Evolutionary conservation across 2,329 filamentous ascomycete species (phyloP), one percentile per base, ranked within the genome.

Genomic region (Aspergillus cejpii): DNA sequence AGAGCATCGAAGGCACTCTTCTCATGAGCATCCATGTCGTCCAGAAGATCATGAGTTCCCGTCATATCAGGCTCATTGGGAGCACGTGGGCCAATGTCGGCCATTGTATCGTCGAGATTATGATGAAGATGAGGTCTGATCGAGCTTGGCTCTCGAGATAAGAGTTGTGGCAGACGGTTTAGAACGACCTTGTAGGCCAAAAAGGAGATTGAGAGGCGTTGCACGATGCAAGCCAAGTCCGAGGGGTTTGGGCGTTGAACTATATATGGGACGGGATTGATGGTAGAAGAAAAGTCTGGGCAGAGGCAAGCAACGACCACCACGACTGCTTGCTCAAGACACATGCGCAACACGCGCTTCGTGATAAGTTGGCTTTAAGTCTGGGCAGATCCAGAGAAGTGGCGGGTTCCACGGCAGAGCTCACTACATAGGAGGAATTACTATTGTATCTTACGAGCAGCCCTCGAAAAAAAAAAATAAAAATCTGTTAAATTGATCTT

Each of bases 1-100:
- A 96, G 74, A 55, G 84, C 80, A 58, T 84, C 77, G 72, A 96
- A 94, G 57, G 83, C 76, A 33, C 72, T 74, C 50, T 73, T 72
- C 62, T 85, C 81, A 47, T 75, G 70, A 27, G 68, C 60, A 51
- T 73, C 76, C 79, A 83, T 83, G 28, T 69, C 61, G 56, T 68
- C 65, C 39, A 70, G 55, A 26, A 67, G 63, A 28, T 68, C 62
- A 50, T 73, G 71, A 29, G 59, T 65, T 41, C 68, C 70, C 41
- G 63, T 58, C 64, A 73, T 69, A 50, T 73, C 71, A 19, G 71
- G 70, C 45, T 71, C 71, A 60, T 74, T 71, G 48, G 71, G 71
- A 51, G 70, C 69, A 49, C 62, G 64, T 41, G 60, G 63, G 47
- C 65, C 66, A 51, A 64, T 63, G 41, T 67, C 64, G 41, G 66